Base-by-base conservation (phyloP, 1,139 yeast genomes). In the Taiozyma sp. region DNA sequence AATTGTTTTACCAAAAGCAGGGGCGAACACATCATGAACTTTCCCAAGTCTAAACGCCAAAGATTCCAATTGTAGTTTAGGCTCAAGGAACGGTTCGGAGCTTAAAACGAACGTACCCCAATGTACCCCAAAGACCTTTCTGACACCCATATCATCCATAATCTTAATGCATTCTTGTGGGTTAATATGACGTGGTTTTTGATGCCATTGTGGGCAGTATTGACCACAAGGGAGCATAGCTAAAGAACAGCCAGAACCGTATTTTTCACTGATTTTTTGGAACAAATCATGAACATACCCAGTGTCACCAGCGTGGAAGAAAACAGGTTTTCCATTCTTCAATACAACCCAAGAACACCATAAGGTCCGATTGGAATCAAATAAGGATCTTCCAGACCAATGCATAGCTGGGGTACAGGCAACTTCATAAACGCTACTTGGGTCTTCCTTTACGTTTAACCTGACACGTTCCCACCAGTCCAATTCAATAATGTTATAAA, bases 371-470 rank as follows among this genome's bases (percentile, higher is more conserved):
- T 92, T 92, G 2, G 96, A 80, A 65, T 92, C 98, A 29, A 84
- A 65, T 30, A 92, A 69, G 46, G 80, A 79, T 44, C 97, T 70
- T 0, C 97, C 98, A 1, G 96, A 87, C 98, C 98, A 92, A 69
- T 92, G 98, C 97, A 92, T 92, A 0, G 97, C 90, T 0, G 98
- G 98, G 0, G 95, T 80, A 68, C 97, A 89, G 1, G 89, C 91
- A 34, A 92, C 73, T 58, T 88, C 92, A 72, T 87, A 90, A 24
- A 77, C 72, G 52, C 81, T 84, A 2, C 72, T 69, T 61, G 62
- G 59, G 46, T 56, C 61, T 14, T 53, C 51, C 3, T 70, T 67
- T 9, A 66, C 63, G 19, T 70, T 70, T 46, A 86, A 63, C 8
- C 78, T 72, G 4, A 79, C 66, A 19, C 78, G 73, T 50, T 91